Conservation (phyloP, 192 early-diverging fungal species). For the Coemansia sp. region DNA sequence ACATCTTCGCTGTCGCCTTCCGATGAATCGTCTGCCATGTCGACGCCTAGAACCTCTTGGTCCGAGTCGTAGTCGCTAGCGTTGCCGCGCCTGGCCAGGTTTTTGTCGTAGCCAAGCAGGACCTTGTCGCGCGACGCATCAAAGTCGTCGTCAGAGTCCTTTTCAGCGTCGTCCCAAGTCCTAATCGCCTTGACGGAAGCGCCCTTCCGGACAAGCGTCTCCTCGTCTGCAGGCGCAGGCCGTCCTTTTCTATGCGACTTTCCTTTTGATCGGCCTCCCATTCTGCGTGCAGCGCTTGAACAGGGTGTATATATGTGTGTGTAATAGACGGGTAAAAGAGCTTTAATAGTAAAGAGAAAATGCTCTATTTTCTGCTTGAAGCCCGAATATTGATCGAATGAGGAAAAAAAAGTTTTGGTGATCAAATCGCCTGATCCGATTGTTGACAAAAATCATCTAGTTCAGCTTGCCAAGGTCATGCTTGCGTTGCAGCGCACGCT, state of each 20-base stretch:
- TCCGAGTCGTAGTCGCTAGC: slow-evolving; percentile 66
- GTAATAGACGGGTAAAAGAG: not conserved
- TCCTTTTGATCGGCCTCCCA: slow-evolving; percentile 45
- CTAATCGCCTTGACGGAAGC: slow-evolving; percentile 65
- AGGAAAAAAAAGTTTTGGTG: not conserved
- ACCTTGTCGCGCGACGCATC: slow-evolving; percentile 61
- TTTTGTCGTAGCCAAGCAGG: slow-evolving; percentile 45
- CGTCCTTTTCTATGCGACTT: slow-evolving; percentile 11
- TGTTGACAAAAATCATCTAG: not conserved
- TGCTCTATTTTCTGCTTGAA: too few species aligned
- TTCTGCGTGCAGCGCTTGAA: slow-evolving; percentile 9
- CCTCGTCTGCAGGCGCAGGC: slow-evolving; percentile 25
- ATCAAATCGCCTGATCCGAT: slow-evolving; percentile 20
- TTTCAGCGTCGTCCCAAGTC: slow-evolving; percentile 74
- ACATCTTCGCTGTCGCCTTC: slow-evolving; percentile 56
- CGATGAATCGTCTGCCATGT: slow-evolving; percentile 40
- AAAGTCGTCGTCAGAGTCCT: slow-evolving; percentile 79
- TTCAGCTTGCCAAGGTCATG: slow-evolving; percentile 76
- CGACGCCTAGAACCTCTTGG: slow-evolving; percentile 77
- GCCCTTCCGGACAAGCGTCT: slow-evolving; percentile 28
- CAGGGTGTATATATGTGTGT: not conserved
- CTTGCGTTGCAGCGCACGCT: slow-evolving; percentile 75
- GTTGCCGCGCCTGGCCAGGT: slow-evolving; percentile 14
- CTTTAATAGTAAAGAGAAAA: too few species aligned
- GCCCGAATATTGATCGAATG: too few species aligned